phyloP scores from a whole-genome alignment of 2,329 filamentous ascomycete species.

The Hawksworthiomyces lignivorus region DNA sequence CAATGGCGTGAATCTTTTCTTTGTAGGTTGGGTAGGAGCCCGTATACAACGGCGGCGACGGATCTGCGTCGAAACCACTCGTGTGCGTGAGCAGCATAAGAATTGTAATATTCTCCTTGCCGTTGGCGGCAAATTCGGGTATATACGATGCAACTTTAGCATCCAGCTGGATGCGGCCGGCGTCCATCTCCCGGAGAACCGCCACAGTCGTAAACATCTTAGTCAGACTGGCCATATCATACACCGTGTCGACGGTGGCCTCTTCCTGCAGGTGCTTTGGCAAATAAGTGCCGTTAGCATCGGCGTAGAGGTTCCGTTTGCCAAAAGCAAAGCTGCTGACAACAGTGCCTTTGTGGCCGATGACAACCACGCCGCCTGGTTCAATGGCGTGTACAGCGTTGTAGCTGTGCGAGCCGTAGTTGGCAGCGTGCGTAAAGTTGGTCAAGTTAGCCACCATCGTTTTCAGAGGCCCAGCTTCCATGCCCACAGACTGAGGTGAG shows the following conservation, averaged over 20 bases:
- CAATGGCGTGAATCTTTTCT: constrained; percentile 19
- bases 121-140: constrained; percentile 24
- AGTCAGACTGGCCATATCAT: constrained; percentile 30
- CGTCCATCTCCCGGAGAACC: constrained; percentile 23
- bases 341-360: constrained; percentile 17
- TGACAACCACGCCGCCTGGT: constrained; percentile 18
- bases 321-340: constrained; percentile 22
- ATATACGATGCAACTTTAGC: constrained; percentile 24
- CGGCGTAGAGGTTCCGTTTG: constrained; percentile 20
- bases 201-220: constrained; percentile 30
- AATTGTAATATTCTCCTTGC: constrained; percentile 26
- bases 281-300: constrained; percentile 23
- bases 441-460: background rate
- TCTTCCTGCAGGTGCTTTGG: constrained; percentile 19
- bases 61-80: constrained; percentile 24
- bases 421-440: background rate
- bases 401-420: background rate
- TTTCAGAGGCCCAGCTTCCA: background rate
- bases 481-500: background rate
- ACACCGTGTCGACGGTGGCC: constrained; percentile 26
- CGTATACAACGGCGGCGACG: constrained; percentile 19
- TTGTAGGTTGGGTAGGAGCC: constrained; percentile 19
- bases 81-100: constrained; percentile 26
- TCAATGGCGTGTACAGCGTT: constrained; percentile 16
- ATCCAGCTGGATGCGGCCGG: constrained; percentile 18